Evolutionary conservation across 2,329 filamentous ascomycete genomes (phyloP), one percentile per base, ranked within the genome.

Genomic region (Hymenoscyphus salicellus): DNA sequence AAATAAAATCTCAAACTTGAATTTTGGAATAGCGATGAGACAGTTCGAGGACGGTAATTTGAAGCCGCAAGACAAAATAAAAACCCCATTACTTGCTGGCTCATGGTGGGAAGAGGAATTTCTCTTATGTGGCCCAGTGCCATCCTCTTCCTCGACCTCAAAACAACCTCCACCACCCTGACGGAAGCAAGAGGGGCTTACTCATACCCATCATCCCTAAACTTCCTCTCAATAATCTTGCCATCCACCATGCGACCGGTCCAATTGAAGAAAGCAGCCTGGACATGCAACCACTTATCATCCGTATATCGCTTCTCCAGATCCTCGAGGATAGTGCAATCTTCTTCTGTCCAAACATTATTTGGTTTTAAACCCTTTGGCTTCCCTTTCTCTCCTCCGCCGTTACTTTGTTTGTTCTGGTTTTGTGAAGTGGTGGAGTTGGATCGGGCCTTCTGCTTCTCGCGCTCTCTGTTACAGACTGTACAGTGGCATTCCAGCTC

Each of bases 201-300:
- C 16, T 30, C n/a, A 60, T 55, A 52, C 11, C 67, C 71, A 69
- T 72, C 74, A 30, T 66, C 61, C 55, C 30, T 67, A 62, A 75
- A 76, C 66, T 76, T 76, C 62, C 57, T 58, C 67, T 74, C 64
- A 43, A 76, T 74, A 28, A 74, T 59, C 55, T 72, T 69, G 38
- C 69, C 68, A 11, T 55, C 61, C 2, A 76, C 61, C 72, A 75
- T 74, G 30, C 74, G 64, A 1, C 73, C 73, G 8, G 74, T 75
- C 63, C 68, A 71, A 60, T 75, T 75, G n/a, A 66, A 75, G 57
- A 76, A 76, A 1, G 60, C 66, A 41, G 71, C 70, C 58, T 76
- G 74, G 8, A 76, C 65, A 20, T 73, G 67, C 52, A 72, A 41
- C 74, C 74, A 76, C 62, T 73, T 75, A 5, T 72, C 61, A 36